Conservation (phyloP, 257 asterid species). For the Solanum chilense region DNA sequence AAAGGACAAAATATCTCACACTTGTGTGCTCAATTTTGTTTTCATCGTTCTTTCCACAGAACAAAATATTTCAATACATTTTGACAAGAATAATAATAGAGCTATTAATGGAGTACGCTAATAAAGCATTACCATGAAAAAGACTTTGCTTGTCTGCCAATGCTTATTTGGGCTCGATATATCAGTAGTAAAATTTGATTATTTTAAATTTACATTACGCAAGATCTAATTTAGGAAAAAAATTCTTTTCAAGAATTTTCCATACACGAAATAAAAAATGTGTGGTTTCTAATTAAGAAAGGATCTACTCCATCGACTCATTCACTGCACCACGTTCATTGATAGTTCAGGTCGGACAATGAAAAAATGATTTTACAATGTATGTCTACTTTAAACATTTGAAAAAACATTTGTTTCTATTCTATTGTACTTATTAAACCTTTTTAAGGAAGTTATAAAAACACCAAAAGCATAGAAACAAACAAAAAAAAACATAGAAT, state of each 20-base stretch:
- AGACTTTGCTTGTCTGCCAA: neutral
- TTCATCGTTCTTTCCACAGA: neutral
- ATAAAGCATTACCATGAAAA: neutral
- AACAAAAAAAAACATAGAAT: neutral
- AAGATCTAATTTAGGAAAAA: rapidly evolving
- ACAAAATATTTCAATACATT: neutral
- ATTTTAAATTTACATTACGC: rapidly evolving
- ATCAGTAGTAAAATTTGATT: rapidly evolving
- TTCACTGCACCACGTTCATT: too few species aligned
- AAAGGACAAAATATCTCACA: neutral
- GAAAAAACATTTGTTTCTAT: neutral
- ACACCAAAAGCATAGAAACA: neutral
- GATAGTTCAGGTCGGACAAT: neutral
- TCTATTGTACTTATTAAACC: neutral
- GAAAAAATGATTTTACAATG: neutral
- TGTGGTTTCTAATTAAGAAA: too few species aligned
- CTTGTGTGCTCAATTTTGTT: neutral
- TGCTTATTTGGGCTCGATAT: neutral
- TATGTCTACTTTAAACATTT: neutral
- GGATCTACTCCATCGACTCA: rapidly evolving
- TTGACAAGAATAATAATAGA: neutral
- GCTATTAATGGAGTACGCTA: neutral
- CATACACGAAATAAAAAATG: rapidly evolving
- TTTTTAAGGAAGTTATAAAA: neutral
- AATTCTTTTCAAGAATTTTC: rapidly evolving